Percentiles rank a stretch among this genome's conserved stretches.
These are phyloP conservation scores for Rubroboletus satanas DNA, from an alignment of 768 basidiomycete species.

Conservation along the genomic window DNA sequence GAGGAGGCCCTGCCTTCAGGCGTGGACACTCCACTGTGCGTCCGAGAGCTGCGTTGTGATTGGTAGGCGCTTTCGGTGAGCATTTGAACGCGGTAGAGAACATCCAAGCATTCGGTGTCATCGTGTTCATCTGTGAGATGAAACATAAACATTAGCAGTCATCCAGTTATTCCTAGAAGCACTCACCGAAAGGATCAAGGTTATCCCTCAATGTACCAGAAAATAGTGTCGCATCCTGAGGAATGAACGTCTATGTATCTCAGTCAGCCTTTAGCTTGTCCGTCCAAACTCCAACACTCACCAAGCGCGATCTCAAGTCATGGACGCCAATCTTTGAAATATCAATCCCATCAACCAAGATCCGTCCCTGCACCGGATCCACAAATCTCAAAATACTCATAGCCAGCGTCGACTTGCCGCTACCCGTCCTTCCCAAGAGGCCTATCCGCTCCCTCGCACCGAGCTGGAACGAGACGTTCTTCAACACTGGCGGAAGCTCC, in stretches of 20 bases:
- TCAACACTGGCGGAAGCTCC: constrained; percentile 77
- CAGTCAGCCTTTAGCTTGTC: background rate
- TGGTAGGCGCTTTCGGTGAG: constrained; percentile 46
- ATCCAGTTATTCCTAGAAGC: background rate
- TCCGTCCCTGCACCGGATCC: constrained; percentile 71
- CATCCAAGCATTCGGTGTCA: constrained; percentile 77
- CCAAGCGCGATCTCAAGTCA: constrained; percentile 73
- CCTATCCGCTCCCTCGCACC: constrained; percentile 73
- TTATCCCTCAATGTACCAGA: constrained; percentile 77
- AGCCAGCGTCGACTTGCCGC: constrained; percentile 79
- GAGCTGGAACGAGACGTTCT: constrained; percentile 69
- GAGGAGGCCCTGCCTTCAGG: constrained; percentile 42
- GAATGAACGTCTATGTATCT: constrained; percentile 64
- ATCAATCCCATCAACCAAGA: constrained; percentile 85
- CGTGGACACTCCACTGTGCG: constrained; percentile 44
- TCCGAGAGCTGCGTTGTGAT: constrained; percentile 50
- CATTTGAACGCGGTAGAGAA: constrained; percentile 78
- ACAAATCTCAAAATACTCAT: constrained; percentile 85
- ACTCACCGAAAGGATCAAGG: constrained; percentile 63
- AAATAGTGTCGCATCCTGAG: constrained; percentile 73
- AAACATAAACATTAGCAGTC: background rate
- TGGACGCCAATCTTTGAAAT: constrained; percentile 81
- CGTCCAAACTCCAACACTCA: constrained; percentile 31
- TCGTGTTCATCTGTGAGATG: constrained; percentile 58
- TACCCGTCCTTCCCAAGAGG: constrained; percentile 77